A percentile compares a stretch with the other conserved stretches of the same genome.
These are phyloP conservation scores for Warburgia ugandensis DNA, from an alignment of 164 flowering plant genomes.

Conservation along the genomic window DNA sequence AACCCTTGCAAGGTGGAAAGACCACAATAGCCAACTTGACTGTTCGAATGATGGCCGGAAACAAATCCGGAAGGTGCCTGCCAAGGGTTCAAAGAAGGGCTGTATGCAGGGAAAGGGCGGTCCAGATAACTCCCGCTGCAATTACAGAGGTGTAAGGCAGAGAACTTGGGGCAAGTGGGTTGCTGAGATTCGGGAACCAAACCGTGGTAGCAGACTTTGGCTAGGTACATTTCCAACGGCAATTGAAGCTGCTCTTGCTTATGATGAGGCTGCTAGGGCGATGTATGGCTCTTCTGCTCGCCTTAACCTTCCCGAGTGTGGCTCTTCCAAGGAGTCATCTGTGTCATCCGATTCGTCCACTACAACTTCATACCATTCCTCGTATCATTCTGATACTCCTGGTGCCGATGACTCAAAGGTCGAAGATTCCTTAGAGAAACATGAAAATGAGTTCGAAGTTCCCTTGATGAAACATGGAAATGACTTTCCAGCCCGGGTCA, in stretches of 20 bases:
- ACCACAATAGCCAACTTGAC: conserved; percentile 31
- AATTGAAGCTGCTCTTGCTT: conserved; percentile 44
- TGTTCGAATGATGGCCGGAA: conserved; percentile 13
- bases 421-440: background rate
- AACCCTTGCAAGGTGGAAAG: conserved; percentile 58
- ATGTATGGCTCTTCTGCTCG: conserved; percentile 48
- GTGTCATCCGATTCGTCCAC: background rate
- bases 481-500: background rate
- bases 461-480: background rate
- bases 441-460: too few relatives aligned
- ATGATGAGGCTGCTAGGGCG: conserved; percentile 51
- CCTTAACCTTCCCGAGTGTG: conserved; percentile 29
- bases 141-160: conserved; percentile 30
- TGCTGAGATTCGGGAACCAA: conserved; percentile 29
- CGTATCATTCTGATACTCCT: background rate
- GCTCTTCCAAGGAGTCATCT: background rate
- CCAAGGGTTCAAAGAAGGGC: conserved; percentile 33
- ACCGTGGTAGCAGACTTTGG: conserved; percentile 24
- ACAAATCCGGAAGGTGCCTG: conserved; percentile 34
- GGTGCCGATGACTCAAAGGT: background rate
- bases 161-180: conserved; percentile 36
- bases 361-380: background rate
- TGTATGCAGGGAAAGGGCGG: conserved; percentile 35
- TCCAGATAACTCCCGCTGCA: conserved; percentile 22
- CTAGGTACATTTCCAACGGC: conserved; percentile 47